Base-by-base conservation (phyloP, 2,329 filamentous ascomycete genomes). In the Microdochium bolleyi region DNA sequence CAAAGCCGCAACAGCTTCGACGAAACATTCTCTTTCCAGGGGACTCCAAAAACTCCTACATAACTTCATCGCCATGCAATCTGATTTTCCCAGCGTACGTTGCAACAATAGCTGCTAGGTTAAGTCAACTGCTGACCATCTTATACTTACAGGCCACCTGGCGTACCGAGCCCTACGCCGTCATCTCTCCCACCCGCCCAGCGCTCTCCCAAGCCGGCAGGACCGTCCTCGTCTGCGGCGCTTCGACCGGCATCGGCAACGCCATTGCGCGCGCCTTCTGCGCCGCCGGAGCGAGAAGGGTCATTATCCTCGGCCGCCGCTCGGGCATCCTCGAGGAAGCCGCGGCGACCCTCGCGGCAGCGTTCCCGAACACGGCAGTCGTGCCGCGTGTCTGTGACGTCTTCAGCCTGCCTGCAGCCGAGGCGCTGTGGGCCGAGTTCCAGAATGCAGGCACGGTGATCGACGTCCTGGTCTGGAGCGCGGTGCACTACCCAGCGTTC, bases 161-260 rank as follows among this genome's bases (percentile, higher is more conserved):
- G 24, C 71, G 73, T 57, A 63, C 54, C 0, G 54, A 58, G 22
- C 55, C 68, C 0, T 76, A 76, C 54, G 58, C 66, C 0, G 57
- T 62, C 52, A 73, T 77, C 55, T 66, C 61, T 0, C 64, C 73
- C 2, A 48, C 56, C 0, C 64, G 67, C 0, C 66, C 69, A 0
- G 67, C 70, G 54, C 60, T 76, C 7, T 70, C 64, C 3, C 72
- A 76, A 49, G 59, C 62, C 1, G 73, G 73, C n/a, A 62, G 64
- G 19, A 83, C 76, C 0, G 79, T 87, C 5, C 71, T 89, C 9
- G 81, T 90, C 62, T 85, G 82, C 1, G 86, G 86, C 41, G 83
- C 78, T n/a, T 79, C 80, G 0, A 77, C 75, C 0, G 84, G 85
- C 25, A 82, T 89, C 49, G 86, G 85, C 1, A 79, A 82, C 53